Base-by-base conservation (phyloP, 129 eudicot species). In the Glebionis coronaria region DNA sequence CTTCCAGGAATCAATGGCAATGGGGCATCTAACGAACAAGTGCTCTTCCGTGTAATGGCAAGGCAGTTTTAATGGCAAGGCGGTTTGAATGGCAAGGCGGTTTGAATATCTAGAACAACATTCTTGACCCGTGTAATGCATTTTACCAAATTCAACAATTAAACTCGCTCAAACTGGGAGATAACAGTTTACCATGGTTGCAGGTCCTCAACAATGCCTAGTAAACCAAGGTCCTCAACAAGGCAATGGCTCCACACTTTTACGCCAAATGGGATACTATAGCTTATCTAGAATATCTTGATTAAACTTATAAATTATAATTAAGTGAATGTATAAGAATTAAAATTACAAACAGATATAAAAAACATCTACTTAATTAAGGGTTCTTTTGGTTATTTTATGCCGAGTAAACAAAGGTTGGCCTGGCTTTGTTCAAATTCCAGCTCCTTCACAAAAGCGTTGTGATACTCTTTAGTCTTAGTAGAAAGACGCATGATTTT, bases 401-500 rank as follows among this genome's bases (percentile, higher is more conserved):
- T 47, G 5, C 14, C 4, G 16, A 15, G 14, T 47, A 47, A 3
- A 15, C 14, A 5, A 47, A 47, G 18, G 18, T 53, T n/a, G 12
- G 5, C 9, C 5, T 53, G 58, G 2, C 23, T n/a, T 25, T 1
- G 40, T 28, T 9, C 46, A 4, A 1, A 7, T 64, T 64, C 21
- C 0, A 2, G 4, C 12, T 7, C 18, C 4, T 18, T 16, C 5
- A 21, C 25, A 49, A 66, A 66, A 66, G 49, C 18, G 28, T 66
- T 27, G 29, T 28, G 49, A 50, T 57, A 56, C 54, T 23, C 40
- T 61, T 28, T 46, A 25, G 49, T 61, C 7, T 61, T 44, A 56
- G 63, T 63, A 65, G 71, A 42, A 73, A 73, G 47, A 63, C 54
- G 52, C 77, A 63, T 63, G 62, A 72, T 72, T 62, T 52, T 46